Evolutionary conservation across 129 eudicot species (phyloP), one percentile per base, ranked within the genome.

Genomic region (Centaurea solstitialis): DNA sequence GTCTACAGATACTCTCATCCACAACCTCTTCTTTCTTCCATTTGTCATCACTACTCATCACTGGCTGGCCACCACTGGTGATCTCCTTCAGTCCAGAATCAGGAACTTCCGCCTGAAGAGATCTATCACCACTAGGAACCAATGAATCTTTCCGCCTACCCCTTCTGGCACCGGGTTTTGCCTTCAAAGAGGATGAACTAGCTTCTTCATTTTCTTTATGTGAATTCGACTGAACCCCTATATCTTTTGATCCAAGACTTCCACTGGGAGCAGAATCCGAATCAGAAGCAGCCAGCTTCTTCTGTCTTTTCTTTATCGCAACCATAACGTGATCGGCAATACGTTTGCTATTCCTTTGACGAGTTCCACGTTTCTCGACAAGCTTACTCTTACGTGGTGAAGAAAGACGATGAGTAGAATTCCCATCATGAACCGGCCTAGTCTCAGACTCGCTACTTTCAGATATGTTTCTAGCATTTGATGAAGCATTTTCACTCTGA

Each of bases 391-490:
- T 93, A 15, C 8, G 47, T 50, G 87, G 80, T 28, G 86, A 81
- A n/a, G 78, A 50, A 57, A 80, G 39, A 67, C 75, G 83, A 40
- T 59, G 64, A 5, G 73, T 61, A 62, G 81, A 37, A 80, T 72
- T 71, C 23, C 77, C 47, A 61, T 90, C 93, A 24, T 80, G 73
- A 69, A 65, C 53, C 10, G 85, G 87, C 61, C 81, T 89, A 15
- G 76, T 85, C 66, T 96, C 99, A 0, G 98, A 96, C 80, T 86
- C 97, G 9, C 96, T 93, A 75, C 96, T 93, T 79, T 93, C 97
- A 69, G 90, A 84, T 64, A 88, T 50, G 80, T 80, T 87, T 78
- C 26, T 89, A 24, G 87, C 88, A 86, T 83, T 88, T 85, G 94
- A 91, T 57, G 97, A 89, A 66, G 88, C 90, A 80, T 90, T 88